A percentile compares a stretch with the other conserved stretches of the same genome.
Evolutionary conservation across 1,284 basidiomycete genomes (phyloP).

Genomic region (Pseudozyma sp.): DNA sequence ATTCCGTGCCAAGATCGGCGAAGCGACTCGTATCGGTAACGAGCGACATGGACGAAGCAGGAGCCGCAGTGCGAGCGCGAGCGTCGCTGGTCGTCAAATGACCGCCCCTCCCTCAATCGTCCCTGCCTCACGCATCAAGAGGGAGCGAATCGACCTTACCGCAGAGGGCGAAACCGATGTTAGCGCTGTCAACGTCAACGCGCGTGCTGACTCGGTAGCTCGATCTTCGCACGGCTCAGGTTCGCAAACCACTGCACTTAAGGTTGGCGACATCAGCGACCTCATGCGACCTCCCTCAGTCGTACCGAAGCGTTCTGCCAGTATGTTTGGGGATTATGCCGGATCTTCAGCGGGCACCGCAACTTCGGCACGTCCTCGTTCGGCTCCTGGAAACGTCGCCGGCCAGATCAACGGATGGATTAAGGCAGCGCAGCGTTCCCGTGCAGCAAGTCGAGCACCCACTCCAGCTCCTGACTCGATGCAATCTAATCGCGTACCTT

Average conservation of each 20-base stretch:
- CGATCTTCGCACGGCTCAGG: background rate
- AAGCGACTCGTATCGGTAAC: constrained; percentile 1
- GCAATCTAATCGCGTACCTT: background rate
- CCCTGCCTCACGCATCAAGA: background rate
- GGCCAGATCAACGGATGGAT: background rate
- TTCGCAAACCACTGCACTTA: background rate
- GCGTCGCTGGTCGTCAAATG: background rate
- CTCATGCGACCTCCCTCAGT: constrained; percentile 1
- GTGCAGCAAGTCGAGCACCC: constrained; percentile 1
- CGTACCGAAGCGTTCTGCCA: background rate
- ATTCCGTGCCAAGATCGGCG: background rate
- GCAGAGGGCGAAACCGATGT: background rate
- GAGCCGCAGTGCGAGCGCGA: background rate
- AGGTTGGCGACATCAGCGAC: constrained; percentile 14
- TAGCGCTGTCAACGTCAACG: too few relatives aligned
- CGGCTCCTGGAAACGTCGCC: background rate
- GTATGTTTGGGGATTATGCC: too few relatives aligned
- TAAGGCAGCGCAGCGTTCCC: background rate
- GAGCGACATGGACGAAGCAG: constrained; percentile 11
- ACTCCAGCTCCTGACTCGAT: background rate
- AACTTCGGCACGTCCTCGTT: too few relatives aligned
- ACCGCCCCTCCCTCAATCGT: constrained; percentile 2
- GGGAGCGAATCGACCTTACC: constrained; percentile 6
- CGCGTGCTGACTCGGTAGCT: background rate
- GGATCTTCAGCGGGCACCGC: background rate